phyloP scores from a whole-genome alignment of 768 basidiomycete genomes.

The Termitomyces sp. region DNA sequence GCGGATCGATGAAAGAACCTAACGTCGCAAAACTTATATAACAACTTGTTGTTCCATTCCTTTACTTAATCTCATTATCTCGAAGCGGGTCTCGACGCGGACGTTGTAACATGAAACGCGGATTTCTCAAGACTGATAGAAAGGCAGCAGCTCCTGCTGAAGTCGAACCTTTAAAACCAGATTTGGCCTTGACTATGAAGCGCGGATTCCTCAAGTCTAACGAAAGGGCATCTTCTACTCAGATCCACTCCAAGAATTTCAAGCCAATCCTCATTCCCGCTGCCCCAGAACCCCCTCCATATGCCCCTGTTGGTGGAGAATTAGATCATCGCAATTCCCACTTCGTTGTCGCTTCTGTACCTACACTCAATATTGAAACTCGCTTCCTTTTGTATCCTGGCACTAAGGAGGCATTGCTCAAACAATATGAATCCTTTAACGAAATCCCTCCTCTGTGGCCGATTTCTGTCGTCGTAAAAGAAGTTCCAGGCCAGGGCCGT shows the following conservation, averaged over 20 bases:
- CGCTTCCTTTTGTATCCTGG: not conserved
- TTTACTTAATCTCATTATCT: not conserved
- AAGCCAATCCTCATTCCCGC: not conserved
- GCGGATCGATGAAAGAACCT: not conserved
- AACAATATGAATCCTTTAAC: not conserved
- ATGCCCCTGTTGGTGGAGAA: not conserved
- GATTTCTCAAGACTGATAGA: not conserved
- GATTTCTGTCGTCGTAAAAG: not conserved
- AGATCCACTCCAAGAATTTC: not conserved
- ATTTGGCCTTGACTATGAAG: not conserved
- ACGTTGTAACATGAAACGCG: slow-evolving; percentile 1
- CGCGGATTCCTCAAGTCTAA: not conserved
- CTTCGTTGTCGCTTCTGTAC: not conserved
- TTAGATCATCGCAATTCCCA: fast-evolving
- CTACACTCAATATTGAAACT: not conserved
- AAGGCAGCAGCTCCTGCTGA: not conserved
- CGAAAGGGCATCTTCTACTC: not conserved
- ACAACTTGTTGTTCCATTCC: not conserved
- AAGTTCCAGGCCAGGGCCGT: slow-evolving; percentile 8
- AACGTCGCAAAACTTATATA: not conserved
- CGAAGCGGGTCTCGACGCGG: not conserved
- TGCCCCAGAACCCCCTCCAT: not conserved
- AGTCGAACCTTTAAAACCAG: not conserved
- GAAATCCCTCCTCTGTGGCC: too few species aligned
- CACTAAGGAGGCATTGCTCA: not conserved